Evolutionary conservation across 345 rosid species (phyloP).

Genomic region (Lepidium didymum): DNA sequence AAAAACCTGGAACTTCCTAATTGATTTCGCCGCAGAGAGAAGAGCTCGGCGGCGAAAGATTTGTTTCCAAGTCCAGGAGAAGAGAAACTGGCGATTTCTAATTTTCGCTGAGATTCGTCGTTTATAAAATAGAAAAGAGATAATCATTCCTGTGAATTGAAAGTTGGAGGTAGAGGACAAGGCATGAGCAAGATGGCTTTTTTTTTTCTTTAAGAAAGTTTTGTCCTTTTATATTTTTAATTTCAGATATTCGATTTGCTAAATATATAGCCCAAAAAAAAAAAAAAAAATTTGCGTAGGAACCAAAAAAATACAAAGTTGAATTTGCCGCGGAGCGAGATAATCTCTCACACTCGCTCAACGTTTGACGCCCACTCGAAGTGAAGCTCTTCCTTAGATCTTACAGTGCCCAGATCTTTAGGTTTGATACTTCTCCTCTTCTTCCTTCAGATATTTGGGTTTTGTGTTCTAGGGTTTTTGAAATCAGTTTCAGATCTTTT

Average conservation of each 20-base stretch:
- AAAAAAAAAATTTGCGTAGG: not conserved
- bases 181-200: not conserved
- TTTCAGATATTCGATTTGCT: not conserved
- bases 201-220: not conserved
- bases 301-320: not conserved
- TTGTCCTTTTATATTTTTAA: not conserved
- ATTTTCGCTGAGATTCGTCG: not conserved
- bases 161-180: conserved; percentile 2
- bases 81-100: not conserved
- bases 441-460: not conserved
- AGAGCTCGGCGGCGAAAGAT: conserved; percentile 21
- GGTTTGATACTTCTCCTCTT: not conserved
- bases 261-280: too few species aligned
- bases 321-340: conserved; percentile 18
- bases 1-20: conserved; percentile 12
- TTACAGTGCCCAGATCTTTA: not conserved
- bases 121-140: conserved; percentile 12
- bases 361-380: not conserved
- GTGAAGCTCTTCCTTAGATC: not conserved
- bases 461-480: not conserved
- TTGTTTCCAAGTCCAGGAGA: not conserved
- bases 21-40: conserved; percentile 13
- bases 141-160: conserved; percentile 9
- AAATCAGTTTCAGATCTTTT: not conserved
- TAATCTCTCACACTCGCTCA: not conserved